Conservation (phyloP, 2,329 filamentous ascomycete species). For the Verticillium longisporum region DNA sequence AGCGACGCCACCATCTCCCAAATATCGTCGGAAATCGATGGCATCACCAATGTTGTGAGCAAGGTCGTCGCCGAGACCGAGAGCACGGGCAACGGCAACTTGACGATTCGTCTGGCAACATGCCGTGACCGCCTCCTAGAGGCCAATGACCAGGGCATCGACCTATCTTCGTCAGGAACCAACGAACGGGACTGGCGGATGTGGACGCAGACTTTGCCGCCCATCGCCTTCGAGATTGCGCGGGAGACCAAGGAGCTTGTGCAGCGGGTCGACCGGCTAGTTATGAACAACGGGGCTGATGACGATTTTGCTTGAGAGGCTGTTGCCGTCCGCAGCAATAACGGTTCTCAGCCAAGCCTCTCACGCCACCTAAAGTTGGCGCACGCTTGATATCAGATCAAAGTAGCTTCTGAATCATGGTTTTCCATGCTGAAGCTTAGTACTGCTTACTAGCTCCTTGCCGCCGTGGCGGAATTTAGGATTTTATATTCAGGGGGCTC, state of each 20-base stretch:
- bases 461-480: background rate
- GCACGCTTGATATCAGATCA: background rate
- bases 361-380: no score
- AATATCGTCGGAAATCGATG: slow-evolving; percentile 62
- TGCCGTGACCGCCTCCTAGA: slow-evolving; percentile 61
- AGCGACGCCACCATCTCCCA: slow-evolving; percentile 55
- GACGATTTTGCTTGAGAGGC: slow-evolving; percentile 41
- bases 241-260: slow-evolving; percentile 70
- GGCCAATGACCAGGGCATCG: slow-evolving; percentile 53
- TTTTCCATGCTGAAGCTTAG: background rate
- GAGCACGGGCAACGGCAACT: slow-evolving; percentile 42
- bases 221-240: slow-evolving; percentile 81
- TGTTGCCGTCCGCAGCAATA: background rate
- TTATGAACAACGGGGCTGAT: slow-evolving; percentile 20
- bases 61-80: slow-evolving; percentile 64
- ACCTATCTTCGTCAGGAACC: slow-evolving; percentile 45
- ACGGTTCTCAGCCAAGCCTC: background rate
- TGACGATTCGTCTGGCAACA: slow-evolving; percentile 50
- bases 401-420: background rate
- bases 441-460: background rate
- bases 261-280: slow-evolving; percentile 33
- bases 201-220: slow-evolving; percentile 67
- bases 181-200: slow-evolving; percentile 51
- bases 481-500: background rate
- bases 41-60: slow-evolving; percentile 64